Conservation (phyloP, 441 rosid genomes). For the Jatropha multifida region DNA sequence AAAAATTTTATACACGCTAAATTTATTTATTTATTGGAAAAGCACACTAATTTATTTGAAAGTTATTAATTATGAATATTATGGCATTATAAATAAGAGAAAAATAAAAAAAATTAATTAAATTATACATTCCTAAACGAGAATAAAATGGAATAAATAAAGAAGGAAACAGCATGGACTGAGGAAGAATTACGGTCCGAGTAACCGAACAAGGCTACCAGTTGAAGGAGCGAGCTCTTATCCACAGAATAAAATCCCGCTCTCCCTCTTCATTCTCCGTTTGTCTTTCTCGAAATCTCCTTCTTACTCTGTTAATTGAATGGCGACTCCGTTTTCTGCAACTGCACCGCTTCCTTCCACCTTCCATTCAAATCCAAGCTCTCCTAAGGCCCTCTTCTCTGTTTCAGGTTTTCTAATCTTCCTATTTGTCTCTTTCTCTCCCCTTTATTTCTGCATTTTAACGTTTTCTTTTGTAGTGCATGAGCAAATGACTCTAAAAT, state of each 20-base stretch:
- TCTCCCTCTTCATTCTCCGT: background rate
- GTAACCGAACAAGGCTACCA: background rate
- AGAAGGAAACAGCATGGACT: no score
- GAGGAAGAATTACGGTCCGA: no score
- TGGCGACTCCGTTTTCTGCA: background rate
- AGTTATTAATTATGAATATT: no score
- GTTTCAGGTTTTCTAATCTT: slow-evolving; percentile 41
- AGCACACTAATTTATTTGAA: no score
- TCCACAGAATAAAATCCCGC: background rate
- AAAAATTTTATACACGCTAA: no score
- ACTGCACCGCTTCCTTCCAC: background rate
- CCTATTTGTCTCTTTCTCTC: background rate
- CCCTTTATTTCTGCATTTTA: background rate
- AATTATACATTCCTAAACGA: no score
- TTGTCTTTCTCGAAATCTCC: background rate
- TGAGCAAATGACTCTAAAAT: background rate
- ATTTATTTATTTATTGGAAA: no score
- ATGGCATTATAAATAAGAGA: no score
- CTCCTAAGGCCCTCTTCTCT: slow-evolving; percentile 34
- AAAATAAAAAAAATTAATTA: no score
- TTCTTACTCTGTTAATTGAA: background rate
- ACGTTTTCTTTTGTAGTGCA: background rate
- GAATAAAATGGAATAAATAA: no score
- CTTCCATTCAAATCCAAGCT: background rate
- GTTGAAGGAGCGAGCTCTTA: background rate